Percentiles rank a stretch among this genome's conserved stretches.
Evolutionary conservation across 208 protist species (phyloP).

Genomic region (Acanthamoeba triangularis): DNA sequence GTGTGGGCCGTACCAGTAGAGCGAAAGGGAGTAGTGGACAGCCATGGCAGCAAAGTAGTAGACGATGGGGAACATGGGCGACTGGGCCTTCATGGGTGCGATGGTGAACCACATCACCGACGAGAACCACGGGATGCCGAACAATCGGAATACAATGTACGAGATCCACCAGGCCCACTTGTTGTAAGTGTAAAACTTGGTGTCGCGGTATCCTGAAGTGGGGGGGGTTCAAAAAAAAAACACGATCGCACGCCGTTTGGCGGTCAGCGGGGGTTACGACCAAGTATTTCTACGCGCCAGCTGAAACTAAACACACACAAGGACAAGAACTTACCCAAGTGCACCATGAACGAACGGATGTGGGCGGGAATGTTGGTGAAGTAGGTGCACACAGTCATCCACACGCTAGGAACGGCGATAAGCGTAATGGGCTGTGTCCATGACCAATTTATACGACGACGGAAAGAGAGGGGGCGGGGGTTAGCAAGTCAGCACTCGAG

Average conservation of each 20-base stretch:
- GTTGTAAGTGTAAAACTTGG: conserved; percentile 49
- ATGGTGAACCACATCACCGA: conserved; percentile 55
- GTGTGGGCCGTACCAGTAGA: conserved; percentile 25
- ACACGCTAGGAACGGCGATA: conserved; percentile 20
- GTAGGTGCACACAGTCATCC: conserved; percentile 29
- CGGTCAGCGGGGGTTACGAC: background rate
- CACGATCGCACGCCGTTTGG: background rate
- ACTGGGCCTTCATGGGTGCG: background rate
- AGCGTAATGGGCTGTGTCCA: background rate
- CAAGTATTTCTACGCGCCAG: background rate
- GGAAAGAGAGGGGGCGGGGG: background rate
- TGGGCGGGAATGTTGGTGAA: conserved; percentile 56
- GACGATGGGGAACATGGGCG: conserved; percentile 38
- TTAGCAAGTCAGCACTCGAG: background rate
- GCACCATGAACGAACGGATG: conserved; percentile 58
- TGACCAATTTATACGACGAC: background rate
- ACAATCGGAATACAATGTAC: conserved; percentile 51
- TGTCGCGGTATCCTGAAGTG: background rate
- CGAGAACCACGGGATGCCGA: conserved; percentile 67
- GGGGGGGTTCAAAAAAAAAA: background rate
- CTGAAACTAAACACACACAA: background rate
- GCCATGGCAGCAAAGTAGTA: conserved; percentile 38
- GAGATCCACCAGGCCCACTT: conserved; percentile 64
- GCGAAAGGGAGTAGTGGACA: conserved; percentile 35
- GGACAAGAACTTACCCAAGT: background rate